Conservation (phyloP, 2,329 filamentous ascomycete species). For the Emmonsiellopsis sp. region DNA sequence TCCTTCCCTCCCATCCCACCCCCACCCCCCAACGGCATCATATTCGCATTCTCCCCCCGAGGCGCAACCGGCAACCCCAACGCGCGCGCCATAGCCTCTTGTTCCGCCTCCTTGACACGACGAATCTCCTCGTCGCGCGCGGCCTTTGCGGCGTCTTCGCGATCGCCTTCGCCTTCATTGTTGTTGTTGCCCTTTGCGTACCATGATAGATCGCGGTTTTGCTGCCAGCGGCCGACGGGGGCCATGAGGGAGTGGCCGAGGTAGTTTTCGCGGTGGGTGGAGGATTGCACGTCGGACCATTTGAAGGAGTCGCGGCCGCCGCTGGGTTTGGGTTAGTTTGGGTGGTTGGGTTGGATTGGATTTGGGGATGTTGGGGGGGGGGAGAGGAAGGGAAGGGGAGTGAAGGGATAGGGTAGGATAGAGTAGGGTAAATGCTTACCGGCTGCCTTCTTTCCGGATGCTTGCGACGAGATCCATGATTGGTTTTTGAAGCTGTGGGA, state of each 20-base stretch:
- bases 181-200: constrained; percentile 52
- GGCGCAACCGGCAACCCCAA: constrained; percentile 66
- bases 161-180: constrained; percentile 37
- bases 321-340: constrained; percentile 30
- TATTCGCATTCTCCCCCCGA: constrained; percentile 54
- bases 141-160: constrained; percentile 35
- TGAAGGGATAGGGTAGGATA: background rate
- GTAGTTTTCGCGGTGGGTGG: constrained; percentile 78
- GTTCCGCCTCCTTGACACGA: constrained; percentile 80
- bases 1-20: constrained; percentile 25
- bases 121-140: constrained; percentile 68
- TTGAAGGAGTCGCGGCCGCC: constrained; percentile 87
- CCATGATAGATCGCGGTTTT: constrained; percentile 60
- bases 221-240: constrained; percentile 85
- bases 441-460: constrained; percentile 80
- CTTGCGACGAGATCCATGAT: constrained; percentile 87
- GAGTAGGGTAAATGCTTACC: constrained; percentile 33
- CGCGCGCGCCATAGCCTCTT: constrained; percentile 77
- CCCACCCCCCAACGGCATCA: constrained; percentile 52
- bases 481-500: background rate
- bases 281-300: constrained; percentile 88
- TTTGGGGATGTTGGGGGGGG: background rate
- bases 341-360: constrained; percentile 8
- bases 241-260: constrained; percentile 89
- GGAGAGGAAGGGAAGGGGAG: background rate